Conservation (phyloP, 2,329 filamentous ascomycete species). For the Fusarium sp. region DNA sequence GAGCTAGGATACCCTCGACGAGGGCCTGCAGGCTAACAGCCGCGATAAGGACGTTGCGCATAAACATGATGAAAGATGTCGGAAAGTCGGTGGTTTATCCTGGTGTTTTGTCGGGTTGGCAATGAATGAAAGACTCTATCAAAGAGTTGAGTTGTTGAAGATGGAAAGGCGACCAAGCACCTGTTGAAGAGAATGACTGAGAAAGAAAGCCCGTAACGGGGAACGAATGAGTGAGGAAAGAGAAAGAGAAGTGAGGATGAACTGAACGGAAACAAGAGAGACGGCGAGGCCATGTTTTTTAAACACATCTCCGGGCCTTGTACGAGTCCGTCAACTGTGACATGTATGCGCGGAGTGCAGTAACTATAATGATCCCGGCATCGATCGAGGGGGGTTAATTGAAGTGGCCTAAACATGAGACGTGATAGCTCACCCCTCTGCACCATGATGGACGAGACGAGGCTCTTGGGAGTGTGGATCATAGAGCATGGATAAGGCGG, state of each 20-base stretch:
- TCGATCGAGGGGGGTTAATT: slow-evolving; percentile 43
- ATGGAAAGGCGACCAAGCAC: slow-evolving; percentile 44
- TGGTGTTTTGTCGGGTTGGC: slow-evolving; percentile 38
- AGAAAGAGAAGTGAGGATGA: slow-evolving; percentile 34
- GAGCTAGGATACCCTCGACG: slow-evolving; percentile 36
- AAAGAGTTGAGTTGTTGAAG: slow-evolving; percentile 41
- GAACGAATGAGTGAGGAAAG: slow-evolving; percentile 39
- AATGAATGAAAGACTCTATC: slow-evolving; percentile 44
- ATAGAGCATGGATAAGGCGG: slow-evolving; percentile 18
- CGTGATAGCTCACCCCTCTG: slow-evolving; percentile 34
- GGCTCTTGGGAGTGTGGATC: slow-evolving; percentile 25
- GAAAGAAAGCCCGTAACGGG: slow-evolving; percentile 41
- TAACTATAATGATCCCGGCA: slow-evolving; percentile 37
- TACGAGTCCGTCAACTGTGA: slow-evolving; percentile 22
- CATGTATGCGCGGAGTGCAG: slow-evolving; percentile 21
- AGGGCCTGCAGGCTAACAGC: slow-evolving; percentile 42
- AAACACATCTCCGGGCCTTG: slow-evolving; percentile 19
- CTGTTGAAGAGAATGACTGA: slow-evolving; percentile 44
- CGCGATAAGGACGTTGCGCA: slow-evolving; percentile 39
- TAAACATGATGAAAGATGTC: slow-evolving; percentile 38
- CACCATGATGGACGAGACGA: slow-evolving; percentile 30
- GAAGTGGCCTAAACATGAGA: slow-evolving; percentile 45
- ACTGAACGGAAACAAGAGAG: slow-evolving; percentile 24
- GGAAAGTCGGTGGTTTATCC: slow-evolving; percentile 8
- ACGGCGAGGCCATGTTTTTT: slow-evolving; percentile 36